These are phyloP conservation scores for Leccinum colubrinum DNA, from an alignment of 1,284 basidiomycete species.

Conservation along the genomic window DNA sequence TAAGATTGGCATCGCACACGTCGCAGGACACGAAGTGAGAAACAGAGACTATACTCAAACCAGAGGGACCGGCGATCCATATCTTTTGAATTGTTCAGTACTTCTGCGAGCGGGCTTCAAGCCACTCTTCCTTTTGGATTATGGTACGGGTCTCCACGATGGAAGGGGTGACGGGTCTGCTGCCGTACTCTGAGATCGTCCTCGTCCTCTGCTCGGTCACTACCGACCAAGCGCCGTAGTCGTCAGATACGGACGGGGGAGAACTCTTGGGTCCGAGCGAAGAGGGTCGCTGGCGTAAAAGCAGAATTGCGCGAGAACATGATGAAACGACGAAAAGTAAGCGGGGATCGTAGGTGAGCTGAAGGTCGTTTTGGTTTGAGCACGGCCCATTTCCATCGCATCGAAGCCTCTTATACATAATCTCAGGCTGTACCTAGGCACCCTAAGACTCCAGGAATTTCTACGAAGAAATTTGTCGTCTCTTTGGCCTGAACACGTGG, in stretches of 20 bases:
- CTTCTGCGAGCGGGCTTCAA: conserved; percentile 27
- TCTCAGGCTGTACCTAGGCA: too few relatives aligned
- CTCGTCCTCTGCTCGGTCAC: conserved; percentile 18
- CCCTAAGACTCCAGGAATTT: too few relatives aligned
- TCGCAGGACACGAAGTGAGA: background rate
- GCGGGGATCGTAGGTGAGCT: too few relatives aligned
- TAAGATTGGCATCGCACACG: background rate
- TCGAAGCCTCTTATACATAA: too few relatives aligned
- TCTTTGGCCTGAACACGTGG: too few relatives aligned
- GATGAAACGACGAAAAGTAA: too few relatives aligned
- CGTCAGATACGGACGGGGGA: conserved; percentile 13
- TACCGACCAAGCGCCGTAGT: conserved; percentile 1
- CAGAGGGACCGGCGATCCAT: conserved; percentile 31
- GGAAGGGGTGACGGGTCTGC: conserved; percentile 20
- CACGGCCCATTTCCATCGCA: too few relatives aligned
- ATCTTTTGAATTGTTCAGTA: conserved; percentile 28
- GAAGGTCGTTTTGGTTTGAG: too few relatives aligned
- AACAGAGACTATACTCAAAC: conserved; percentile 25
- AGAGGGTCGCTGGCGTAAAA: conserved; percentile 1
- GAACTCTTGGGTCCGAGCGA: conserved; percentile 10
- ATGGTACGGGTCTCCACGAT: conserved; percentile 12
- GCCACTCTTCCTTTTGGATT: conserved; percentile 29
- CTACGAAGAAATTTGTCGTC: too few relatives aligned
- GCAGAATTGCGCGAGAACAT: conserved; percentile 12
- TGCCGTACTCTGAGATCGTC: conserved; percentile 20